A percentile compares a stretch with the other conserved stretches of the same genome.
These are phyloP conservation scores for Candida andamanensis DNA, from an alignment of 805 yeast genomes.

Conservation along the genomic window DNA sequence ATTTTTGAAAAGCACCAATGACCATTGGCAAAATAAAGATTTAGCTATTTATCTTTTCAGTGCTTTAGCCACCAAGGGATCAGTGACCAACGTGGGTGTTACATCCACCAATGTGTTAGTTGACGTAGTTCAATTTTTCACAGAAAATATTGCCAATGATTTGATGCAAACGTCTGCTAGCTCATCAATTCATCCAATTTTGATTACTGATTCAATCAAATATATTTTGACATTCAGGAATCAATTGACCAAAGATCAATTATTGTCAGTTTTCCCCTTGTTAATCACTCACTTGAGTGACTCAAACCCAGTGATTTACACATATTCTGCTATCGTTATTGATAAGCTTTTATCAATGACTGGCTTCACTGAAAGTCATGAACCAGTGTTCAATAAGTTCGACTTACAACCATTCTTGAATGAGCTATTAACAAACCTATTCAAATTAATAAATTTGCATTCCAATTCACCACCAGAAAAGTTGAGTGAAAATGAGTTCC, in stretches of 20 bases:
- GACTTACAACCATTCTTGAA: slow-evolving; percentile 64
- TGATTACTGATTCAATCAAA: slow-evolving; percentile 89
- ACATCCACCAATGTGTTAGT: slow-evolving; percentile 78
- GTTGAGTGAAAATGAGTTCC: slow-evolving; percentile 89
- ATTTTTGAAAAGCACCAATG: slow-evolving; percentile 48
- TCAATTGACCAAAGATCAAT: slow-evolving; percentile 83
- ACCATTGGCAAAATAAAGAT: slow-evolving; percentile 82
- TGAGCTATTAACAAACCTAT: slow-evolving; percentile 59
- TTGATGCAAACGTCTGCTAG: slow-evolving; percentile 41
- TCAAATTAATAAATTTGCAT: slow-evolving; percentile 48
- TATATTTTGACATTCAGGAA: slow-evolving; percentile 87
- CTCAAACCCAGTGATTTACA: slow-evolving; percentile 70
- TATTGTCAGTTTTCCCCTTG: slow-evolving; percentile 73
- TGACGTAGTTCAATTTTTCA: slow-evolving; percentile 83
- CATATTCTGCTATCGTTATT: slow-evolving; percentile 89
- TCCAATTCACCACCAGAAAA: slow-evolving; percentile 68
- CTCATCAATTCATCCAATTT: slow-evolving; percentile 58
- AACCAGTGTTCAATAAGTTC: slow-evolving; percentile 59
- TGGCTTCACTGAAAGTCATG: slow-evolving; percentile 45
- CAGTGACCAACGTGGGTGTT: slow-evolving; percentile 81
- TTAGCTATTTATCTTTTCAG: slow-evolving; percentile 81
- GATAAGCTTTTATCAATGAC: slow-evolving; percentile 83
- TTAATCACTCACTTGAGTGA: slow-evolving; percentile 63
- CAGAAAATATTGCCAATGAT: slow-evolving; percentile 77
- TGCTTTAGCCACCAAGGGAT: slow-evolving; percentile 87